phyloP scores from a whole-genome alignment of 768 basidiomycete genomes.

The Boletales sp. region DNA sequence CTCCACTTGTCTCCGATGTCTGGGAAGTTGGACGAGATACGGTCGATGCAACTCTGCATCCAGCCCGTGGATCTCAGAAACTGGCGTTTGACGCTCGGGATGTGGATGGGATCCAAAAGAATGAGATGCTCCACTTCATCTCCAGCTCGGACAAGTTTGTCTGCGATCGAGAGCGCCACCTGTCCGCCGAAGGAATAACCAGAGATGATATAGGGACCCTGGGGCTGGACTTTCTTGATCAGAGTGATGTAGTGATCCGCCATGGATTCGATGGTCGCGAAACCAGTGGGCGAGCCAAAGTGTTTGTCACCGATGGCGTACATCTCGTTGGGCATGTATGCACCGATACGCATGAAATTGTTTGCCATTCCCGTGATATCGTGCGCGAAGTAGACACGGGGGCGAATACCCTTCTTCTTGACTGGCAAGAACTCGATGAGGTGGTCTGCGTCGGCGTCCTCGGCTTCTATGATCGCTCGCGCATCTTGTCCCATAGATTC shows the following conservation, averaged over 20 bases:
- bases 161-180: conserved; percentile 27
- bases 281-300: conserved; percentile 28
- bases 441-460: conserved; percentile 28
- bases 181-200: conserved; percentile 30
- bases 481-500: conserved; percentile 28
- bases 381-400: conserved; percentile 28
- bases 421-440: conserved; percentile 28
- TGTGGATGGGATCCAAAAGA: conserved; percentile 30
- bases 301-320: conserved; percentile 32
- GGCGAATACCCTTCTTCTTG: conserved; percentile 29
- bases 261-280: conserved; percentile 28
- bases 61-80: conserved; percentile 29
- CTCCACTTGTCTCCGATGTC: conserved; percentile 32
- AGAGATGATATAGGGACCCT: conserved; percentile 24
- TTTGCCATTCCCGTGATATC: conserved; percentile 32
- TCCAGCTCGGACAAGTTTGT: conserved; percentile 21
- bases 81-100: conserved; percentile 25
- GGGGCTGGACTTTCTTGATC: conserved; percentile 21
- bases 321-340: conserved; percentile 31
- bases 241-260: conserved; percentile 31
- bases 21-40: conserved; percentile 29
- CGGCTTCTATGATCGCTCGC: conserved; percentile 28
- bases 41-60: conserved; percentile 27
- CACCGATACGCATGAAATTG: conserved; percentile 30
- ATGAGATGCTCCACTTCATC: conserved; percentile 24